Conservation (phyloP, 305 asterid genomes). For the Solanum hybrid region DNA sequence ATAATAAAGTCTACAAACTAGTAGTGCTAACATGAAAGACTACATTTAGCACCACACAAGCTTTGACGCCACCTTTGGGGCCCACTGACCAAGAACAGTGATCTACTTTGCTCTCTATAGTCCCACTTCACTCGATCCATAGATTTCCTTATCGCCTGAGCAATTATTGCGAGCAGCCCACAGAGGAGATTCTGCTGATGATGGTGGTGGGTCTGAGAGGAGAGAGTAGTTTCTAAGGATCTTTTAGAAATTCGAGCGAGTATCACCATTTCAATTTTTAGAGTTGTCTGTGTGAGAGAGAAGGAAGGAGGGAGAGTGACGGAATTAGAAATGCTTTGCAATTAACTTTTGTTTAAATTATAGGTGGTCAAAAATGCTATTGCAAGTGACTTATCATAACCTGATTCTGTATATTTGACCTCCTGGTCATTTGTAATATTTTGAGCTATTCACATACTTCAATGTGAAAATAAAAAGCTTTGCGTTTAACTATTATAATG, state of each 20-base stretch:
- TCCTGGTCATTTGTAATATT: neutral
- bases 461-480: neutral
- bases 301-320: neutral
- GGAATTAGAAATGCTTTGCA: neutral
- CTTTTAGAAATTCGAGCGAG: neutral
- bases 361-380: neutral
- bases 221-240: neutral
- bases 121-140: neutral
- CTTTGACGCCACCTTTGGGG: neutral
- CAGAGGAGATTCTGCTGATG: neutral
- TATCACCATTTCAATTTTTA: neutral
- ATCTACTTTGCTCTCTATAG: neutral
- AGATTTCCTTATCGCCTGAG: neutral
- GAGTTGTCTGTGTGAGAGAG: neutral
- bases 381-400: neutral
- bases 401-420: neutral
- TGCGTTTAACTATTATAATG: neutral
- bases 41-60: neutral
- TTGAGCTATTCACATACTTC: neutral
- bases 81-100: neutral
- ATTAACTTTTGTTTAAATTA: neutral
- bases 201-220: neutral
- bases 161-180: neutral
- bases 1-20: neutral
- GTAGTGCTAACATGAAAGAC: neutral